phyloP scores from a whole-genome alignment of 495 filamentous ascomycete genomes.

The Pyrenopolyporus hunteri region DNA sequence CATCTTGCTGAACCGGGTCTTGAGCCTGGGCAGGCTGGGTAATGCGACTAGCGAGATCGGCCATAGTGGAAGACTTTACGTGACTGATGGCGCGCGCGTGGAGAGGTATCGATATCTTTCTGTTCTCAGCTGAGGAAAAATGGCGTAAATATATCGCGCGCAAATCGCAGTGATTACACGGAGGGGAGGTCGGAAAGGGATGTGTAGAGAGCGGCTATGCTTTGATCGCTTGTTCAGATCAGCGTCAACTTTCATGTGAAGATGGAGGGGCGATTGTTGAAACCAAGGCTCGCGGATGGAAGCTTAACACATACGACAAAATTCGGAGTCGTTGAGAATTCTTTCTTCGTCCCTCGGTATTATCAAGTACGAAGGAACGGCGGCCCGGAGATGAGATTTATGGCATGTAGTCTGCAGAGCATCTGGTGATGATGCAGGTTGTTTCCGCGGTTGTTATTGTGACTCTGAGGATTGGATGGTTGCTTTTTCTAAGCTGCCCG shows the following conservation, averaged over 20 bases:
- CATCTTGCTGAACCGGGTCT: neutral
- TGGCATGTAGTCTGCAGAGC: slow-evolving; percentile 6
- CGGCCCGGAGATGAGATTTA: neutral
- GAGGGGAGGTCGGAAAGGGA: neutral
- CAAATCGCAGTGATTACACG: neutral
- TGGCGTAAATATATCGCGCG: neutral
- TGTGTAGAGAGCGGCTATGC: no score
- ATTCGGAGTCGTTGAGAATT: no score
- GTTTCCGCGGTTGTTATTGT: neutral
- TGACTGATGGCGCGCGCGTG: neutral
- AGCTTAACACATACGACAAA: no score
- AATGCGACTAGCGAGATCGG: slow-evolving; percentile 69
- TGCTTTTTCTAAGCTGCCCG: slow-evolving; percentile 25
- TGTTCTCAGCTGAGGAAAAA: neutral
- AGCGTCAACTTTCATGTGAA: no score
- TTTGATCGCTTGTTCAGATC: no score
- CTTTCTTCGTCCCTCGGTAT: neutral
- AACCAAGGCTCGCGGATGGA: no score
- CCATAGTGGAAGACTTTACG: slow-evolving; percentile 35
- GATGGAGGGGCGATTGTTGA: no score
- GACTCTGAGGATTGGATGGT: neutral
- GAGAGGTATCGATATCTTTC: slow-evolving; percentile 2
- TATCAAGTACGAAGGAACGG: neutral
- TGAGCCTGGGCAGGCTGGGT: slow-evolving; percentile 44
- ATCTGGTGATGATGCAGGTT: slow-evolving; percentile 5